A percentile compares a stretch with the other conserved stretches of the same genome.
These are phyloP conservation scores for Fistulifera solaris DNA, from an alignment of 108 stramenopile species.

Conservation along the genomic window DNA sequence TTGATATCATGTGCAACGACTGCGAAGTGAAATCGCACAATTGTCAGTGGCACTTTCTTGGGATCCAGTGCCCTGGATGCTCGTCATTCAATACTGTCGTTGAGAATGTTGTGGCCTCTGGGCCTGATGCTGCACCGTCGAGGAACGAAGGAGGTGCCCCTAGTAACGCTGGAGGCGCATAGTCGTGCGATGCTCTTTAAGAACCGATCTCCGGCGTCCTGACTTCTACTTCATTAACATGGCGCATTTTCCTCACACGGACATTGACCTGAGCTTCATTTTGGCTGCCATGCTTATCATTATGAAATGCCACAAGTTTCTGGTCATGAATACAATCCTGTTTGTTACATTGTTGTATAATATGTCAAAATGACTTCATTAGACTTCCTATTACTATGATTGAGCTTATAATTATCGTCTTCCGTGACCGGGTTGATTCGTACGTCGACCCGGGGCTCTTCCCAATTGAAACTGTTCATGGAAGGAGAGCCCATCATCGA, in stretches of 20 bases:
- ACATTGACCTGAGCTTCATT: too few relatives aligned
- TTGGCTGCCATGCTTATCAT: too few relatives aligned
- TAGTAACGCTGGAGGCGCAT: neutral
- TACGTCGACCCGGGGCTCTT: slow-evolving; percentile 69
- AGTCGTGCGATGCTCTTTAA: too few relatives aligned
- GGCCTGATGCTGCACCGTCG: slow-evolving; percentile 1
- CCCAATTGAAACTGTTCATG: slow-evolving; percentile 86
- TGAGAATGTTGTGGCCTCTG: slow-evolving; percentile 50
- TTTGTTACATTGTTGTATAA: too few relatives aligned
- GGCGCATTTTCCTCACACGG: too few relatives aligned
- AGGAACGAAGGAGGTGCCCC: neutral
- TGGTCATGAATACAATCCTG: too few relatives aligned
- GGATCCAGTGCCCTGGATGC: slow-evolving; percentile 72
- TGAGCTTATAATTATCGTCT: slow-evolving; percentile 6
- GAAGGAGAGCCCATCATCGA: slow-evolving; percentile 78
- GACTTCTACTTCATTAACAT: too few relatives aligned
- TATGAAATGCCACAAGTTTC: too few relatives aligned
- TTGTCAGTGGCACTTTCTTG: slow-evolving; percentile 75
- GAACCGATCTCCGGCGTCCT: too few relatives aligned
- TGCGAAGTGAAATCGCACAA: slow-evolving; percentile 57
- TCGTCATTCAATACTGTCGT: slow-evolving; percentile 76
- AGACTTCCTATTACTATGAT: too few relatives aligned
- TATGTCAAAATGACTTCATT: too few relatives aligned
- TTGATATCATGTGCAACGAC: slow-evolving; percentile 83
- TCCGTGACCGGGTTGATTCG: slow-evolving; percentile 7